Conservation (phyloP, 2,329 filamentous ascomycete species). For the Penicillium brasilianum region DNA sequence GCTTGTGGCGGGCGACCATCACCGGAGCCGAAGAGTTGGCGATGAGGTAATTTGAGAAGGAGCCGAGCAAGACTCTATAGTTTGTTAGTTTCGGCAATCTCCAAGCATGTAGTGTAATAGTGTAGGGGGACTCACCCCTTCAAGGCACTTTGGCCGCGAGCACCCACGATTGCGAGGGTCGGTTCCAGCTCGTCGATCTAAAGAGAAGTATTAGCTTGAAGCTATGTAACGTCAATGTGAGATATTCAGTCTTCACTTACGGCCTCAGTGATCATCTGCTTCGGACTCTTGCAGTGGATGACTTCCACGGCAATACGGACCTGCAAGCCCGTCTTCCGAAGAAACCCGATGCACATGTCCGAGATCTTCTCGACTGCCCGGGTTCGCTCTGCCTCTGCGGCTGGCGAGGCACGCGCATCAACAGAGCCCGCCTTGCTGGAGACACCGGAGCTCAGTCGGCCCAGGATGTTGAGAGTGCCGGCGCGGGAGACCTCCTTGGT, state of each 20-base stretch:
- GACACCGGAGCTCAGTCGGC: constrained; percentile 44
- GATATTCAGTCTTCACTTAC: constrained; percentile 48
- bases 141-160: constrained; percentile 84
- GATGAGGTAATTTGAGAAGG: constrained; percentile 96
- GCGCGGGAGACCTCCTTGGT: constrained; percentile 61
- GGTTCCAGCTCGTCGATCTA: constrained; percentile 88
- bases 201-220: constrained; percentile 13
- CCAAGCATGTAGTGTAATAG: not conserved
- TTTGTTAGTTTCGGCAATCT: constrained; percentile 14
- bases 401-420: constrained; percentile 58
- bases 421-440: constrained; percentile 52
- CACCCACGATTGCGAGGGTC: constrained; percentile 90
- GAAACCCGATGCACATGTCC: constrained; percentile 78
- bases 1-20: constrained; percentile 92
- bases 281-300: constrained; percentile 96
- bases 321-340: constrained; percentile 90
- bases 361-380: constrained; percentile 84
- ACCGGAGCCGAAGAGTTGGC: constrained; percentile 96
- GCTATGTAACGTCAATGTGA: constrained; percentile 1
- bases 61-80: constrained; percentile 83
- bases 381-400: constrained; percentile 77
- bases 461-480: constrained; percentile 39
- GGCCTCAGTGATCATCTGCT: constrained; percentile 94
- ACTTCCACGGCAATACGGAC: constrained; percentile 94
- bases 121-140: constrained; percentile 74